phyloP scores from a whole-genome alignment of 2,329 filamentous ascomycete species.

The Venturia aucupariae region DNA sequence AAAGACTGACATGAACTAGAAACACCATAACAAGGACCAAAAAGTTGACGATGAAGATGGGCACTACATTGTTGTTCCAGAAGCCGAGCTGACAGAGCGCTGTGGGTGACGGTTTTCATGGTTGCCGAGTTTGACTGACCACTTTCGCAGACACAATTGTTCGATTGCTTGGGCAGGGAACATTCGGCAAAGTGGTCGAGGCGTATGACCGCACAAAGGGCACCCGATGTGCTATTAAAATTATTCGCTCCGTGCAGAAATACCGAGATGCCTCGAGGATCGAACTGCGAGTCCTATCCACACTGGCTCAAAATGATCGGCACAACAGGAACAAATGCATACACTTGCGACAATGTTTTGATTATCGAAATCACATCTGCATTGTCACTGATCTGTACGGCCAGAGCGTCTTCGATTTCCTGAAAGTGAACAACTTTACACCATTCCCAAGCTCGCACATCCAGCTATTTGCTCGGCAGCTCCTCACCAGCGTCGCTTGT shows the following conservation, averaged over 20 bases:
- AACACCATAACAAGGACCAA: conserved; percentile 42
- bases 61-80: conserved; percentile 87
- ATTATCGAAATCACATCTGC: conserved; percentile 95
- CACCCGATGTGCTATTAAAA: conserved; percentile 87
- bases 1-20: conserved; percentile 25
- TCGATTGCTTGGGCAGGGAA: conserved; percentile 87
- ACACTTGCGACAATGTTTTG: conserved; percentile 91
- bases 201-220: conserved; percentile 71
- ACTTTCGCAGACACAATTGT: conserved; percentile 64
- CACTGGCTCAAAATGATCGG: conserved; percentile 81
- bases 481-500: conserved; percentile 98
- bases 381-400: conserved; percentile 69
- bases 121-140: conserved; percentile 15
- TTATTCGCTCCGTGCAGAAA: conserved; percentile 96
- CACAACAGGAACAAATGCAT: conserved; percentile 95
- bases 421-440: conserved; percentile 90
- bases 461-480: conserved; percentile 87
- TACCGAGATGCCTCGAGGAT: conserved; percentile 95
- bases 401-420: conserved; percentile 95
- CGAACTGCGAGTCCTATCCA: conserved; percentile 85
- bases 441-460: conserved; percentile 98
- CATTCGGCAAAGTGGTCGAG: conserved; percentile 96
- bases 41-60: conserved; percentile 95
- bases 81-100: conserved; percentile 76
- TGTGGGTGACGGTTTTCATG: conserved; percentile 51